Evolutionary conservation across 2,329 filamentous ascomycete species (phyloP).

Genomic region (Cytospora leucostoma): DNA sequence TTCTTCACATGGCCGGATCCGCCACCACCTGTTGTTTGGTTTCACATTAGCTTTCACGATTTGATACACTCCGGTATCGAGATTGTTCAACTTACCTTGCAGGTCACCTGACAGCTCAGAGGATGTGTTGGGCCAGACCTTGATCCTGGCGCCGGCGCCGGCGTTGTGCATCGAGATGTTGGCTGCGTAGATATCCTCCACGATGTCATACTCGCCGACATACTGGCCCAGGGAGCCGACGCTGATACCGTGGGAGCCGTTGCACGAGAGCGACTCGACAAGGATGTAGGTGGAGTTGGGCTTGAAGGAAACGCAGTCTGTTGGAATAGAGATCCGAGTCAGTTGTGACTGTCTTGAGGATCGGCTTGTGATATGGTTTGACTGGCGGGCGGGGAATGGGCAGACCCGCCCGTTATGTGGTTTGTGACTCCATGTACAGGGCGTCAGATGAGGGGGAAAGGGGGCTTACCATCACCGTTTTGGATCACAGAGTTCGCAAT

Average conservation of each 20-base stretch:
- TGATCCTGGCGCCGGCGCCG: slow-evolving; percentile 69
- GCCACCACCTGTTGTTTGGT: slow-evolving; percentile 45
- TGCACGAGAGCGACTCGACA: slow-evolving; percentile 67
- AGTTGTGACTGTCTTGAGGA: not conserved
- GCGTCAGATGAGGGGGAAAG: not conserved
- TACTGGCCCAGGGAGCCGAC: slow-evolving; percentile 75
- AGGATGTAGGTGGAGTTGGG: slow-evolving; percentile 70
- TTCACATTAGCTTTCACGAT: not conserved
- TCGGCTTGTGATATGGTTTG: not conserved
- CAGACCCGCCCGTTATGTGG: not conserved
- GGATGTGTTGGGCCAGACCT: slow-evolving; percentile 53
- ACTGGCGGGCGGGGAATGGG: not conserved
- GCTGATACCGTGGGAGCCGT: slow-evolving; percentile 71
- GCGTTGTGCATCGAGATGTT: slow-evolving; percentile 62
- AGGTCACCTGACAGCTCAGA: slow-evolving; percentile 47
- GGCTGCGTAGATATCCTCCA: slow-evolving; percentile 68
- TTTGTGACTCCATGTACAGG: not conserved
- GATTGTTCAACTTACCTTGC: slow-evolving; percentile 40
- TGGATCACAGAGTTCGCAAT: slow-evolving; percentile 66
- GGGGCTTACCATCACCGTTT: slow-evolving; percentile 59
- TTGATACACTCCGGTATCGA: not conserved
- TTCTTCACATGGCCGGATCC: slow-evolving; percentile 62
- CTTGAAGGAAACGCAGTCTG: slow-evolving; percentile 72
- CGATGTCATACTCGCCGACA: slow-evolving; percentile 61
- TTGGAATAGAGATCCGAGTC: not conserved